A percentile compares a stretch with the other conserved stretches of the same genome.
phyloP scores from a whole-genome alignment of 345 rosid genomes.

The Arabidopsis arenosa region DNA sequence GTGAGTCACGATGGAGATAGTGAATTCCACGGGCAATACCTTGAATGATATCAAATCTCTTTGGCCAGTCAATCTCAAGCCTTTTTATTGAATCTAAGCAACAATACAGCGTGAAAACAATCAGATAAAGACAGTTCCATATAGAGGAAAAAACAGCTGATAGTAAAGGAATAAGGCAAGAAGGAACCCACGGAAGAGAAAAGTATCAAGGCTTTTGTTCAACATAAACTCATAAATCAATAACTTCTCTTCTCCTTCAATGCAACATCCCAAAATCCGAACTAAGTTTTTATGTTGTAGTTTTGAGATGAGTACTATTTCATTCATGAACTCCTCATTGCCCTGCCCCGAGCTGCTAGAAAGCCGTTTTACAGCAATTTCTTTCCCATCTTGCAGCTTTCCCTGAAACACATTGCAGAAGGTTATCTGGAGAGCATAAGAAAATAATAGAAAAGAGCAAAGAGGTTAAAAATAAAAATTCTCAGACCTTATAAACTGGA shows the following conservation, averaged over 20 bases:
- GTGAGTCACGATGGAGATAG: slow-evolving; percentile 34
- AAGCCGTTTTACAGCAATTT: slow-evolving; percentile 57
- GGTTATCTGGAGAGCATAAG: neutral
- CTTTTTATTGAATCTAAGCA: slow-evolving; percentile 26
- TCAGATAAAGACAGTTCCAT: neutral
- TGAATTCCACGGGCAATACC: slow-evolving; percentile 35
- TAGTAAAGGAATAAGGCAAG: neutral
- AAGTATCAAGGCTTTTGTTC: slow-evolving; percentile 60
- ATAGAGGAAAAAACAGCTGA: neutral
- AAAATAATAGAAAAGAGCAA: neutral
- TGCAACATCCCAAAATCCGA: slow-evolving; percentile 62
- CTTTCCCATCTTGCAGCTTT: slow-evolving; percentile 45
- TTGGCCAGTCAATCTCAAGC: slow-evolving; percentile 20
- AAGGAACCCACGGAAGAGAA: slow-evolving; percentile 51
- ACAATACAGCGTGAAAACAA: neutral
- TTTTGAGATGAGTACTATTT: slow-evolving; percentile 48
- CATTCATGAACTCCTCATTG: slow-evolving; percentile 53
- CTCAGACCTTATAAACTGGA: slow-evolving; percentile 42
- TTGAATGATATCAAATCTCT: slow-evolving; percentile 25
- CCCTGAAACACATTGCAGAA: slow-evolving; percentile 45
- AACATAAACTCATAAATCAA: slow-evolving; percentile 63
- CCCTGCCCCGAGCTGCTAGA: slow-evolving; percentile 59
- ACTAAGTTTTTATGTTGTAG: slow-evolving; percentile 78
- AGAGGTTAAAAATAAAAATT: neutral
- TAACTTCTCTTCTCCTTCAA: slow-evolving; percentile 51